phyloP scores from a whole-genome alignment of 805 yeast genomes.

The Saturnispora bothae region DNA sequence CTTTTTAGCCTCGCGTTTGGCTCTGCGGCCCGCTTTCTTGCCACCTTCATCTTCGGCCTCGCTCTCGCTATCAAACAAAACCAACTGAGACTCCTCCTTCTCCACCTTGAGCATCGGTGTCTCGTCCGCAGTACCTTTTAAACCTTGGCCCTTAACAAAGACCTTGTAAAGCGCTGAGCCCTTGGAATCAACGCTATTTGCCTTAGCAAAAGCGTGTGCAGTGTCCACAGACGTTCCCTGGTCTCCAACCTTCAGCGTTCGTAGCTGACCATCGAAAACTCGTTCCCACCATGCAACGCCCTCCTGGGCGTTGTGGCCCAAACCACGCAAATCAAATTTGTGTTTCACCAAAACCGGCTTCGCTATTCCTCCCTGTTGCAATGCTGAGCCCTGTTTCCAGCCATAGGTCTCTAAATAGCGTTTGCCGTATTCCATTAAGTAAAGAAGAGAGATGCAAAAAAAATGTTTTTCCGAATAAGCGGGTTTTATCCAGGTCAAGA shows the following conservation, averaged over 20 bases:
- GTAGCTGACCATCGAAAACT: slow-evolving; percentile 86
- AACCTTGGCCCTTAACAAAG: slow-evolving; percentile 83
- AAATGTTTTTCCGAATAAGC: not conserved
- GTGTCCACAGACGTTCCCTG: slow-evolving; percentile 4
- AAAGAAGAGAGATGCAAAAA: not conserved
- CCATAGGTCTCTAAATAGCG: slow-evolving; percentile 66
- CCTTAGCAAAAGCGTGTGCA: slow-evolving; percentile 1
- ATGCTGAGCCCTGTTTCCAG: slow-evolving; percentile 87
- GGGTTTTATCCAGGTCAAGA: slow-evolving; percentile 7
- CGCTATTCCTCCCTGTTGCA: slow-evolving; percentile 66
- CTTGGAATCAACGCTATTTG: slow-evolving; percentile 26
- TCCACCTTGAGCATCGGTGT: slow-evolving; percentile 12
- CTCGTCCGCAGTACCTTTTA: slow-evolving; percentile 51
- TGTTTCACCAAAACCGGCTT: slow-evolving; percentile 86
- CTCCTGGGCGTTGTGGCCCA: slow-evolving; percentile 70
- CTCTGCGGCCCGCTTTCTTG: slow-evolving; percentile 19
- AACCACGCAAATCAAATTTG: slow-evolving; percentile 81
- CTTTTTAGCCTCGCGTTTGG: slow-evolving; percentile 19
- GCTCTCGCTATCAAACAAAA: slow-evolving; percentile 17
- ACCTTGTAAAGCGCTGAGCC: slow-evolving; percentile 58
- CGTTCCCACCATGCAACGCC: slow-evolving; percentile 96
- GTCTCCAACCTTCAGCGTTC: slow-evolving; percentile 42
- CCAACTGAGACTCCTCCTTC: slow-evolving; percentile 13
- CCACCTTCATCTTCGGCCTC: slow-evolving; percentile 23
- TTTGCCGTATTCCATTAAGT: slow-evolving; percentile 2